phyloP scores from a whole-genome alignment of 805 yeast genomes.

The Ogataea nitratoaversa region DNA sequence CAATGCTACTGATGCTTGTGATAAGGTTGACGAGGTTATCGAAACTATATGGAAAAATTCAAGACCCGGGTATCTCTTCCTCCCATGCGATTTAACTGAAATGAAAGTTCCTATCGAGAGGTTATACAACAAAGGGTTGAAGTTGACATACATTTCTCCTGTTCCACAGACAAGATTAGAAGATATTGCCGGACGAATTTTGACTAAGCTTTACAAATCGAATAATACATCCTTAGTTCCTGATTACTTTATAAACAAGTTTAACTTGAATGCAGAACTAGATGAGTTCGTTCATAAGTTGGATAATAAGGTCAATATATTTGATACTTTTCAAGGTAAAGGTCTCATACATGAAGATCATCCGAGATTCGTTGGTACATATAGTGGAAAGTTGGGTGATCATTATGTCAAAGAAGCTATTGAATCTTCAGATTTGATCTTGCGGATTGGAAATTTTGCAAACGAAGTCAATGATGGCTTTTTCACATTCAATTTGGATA shows the following conservation, averaged over 20 bases:
- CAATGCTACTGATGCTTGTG: conserved; percentile 45
- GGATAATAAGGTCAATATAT: conserved; percentile 36
- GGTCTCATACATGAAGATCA: conserved; percentile 36
- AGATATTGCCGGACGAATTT: conserved; percentile 28
- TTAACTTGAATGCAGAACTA: conserved; percentile 32
- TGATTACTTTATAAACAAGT: conserved; percentile 39
- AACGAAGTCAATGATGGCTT: conserved; percentile 66
- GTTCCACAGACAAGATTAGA: conserved; percentile 17
- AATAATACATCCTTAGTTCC: conserved; percentile 36
- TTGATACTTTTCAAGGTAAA: conserved; percentile 37
- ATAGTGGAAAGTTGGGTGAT: conserved; percentile 33
- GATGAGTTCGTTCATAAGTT: conserved; percentile 27
- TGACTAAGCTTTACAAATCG: conserved; percentile 34
- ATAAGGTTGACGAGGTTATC: conserved; percentile 69
- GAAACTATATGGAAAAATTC: conserved; percentile 48
- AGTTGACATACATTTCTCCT: conserved; percentile 18
- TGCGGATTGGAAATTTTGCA: conserved; percentile 63
- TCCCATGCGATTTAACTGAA: conserved; percentile 69
- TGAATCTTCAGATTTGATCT: conserved; percentile 61
- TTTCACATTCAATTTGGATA: conserved; percentile 38
- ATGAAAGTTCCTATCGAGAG: conserved; percentile 40
- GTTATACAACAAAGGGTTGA: conserved; percentile 29
- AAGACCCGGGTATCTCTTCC: conserved; percentile 79
- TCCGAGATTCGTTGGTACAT: conserved; percentile 43
- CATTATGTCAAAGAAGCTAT: conserved; percentile 31